These are phyloP conservation scores for Rhododendron kiyosumense DNA, from an alignment of 148 eudicot species.

Conservation along the genomic window DNA sequence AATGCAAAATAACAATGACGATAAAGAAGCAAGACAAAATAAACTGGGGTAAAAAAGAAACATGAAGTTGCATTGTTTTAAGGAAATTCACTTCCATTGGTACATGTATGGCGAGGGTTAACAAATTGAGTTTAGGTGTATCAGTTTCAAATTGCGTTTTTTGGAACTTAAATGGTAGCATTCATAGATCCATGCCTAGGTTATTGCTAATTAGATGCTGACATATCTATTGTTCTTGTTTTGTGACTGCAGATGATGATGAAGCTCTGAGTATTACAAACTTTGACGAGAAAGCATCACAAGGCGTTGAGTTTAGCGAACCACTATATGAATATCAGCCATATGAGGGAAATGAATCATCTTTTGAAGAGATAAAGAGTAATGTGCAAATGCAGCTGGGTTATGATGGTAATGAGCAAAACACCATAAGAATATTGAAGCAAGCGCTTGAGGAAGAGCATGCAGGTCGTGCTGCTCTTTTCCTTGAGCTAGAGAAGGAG, in stretches of 20 bases:
- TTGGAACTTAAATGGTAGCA: background rate
- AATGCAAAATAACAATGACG: background rate
- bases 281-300: slow-evolving; percentile 21
- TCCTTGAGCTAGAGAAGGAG: slow-evolving; percentile 84
- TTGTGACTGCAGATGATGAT: slow-evolving; percentile 28
- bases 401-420: slow-evolving; percentile 33
- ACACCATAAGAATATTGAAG: slow-evolving; percentile 44
- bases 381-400: slow-evolving; percentile 14
- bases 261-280: slow-evolving; percentile 13
- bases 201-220: background rate
- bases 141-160: background rate
- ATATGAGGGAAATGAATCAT: slow-evolving; percentile 13
- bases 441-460: slow-evolving; percentile 67
- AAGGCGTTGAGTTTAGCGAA: slow-evolving; percentile 23
- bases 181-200: background rate
- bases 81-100: background rate
- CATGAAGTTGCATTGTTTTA: background rate
- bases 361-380: slow-evolving; percentile 23
- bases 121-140: background rate
- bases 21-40: background rate
- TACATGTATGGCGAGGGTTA: background rate
- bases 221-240: background rate
- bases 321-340: slow-evolving; percentile 27
- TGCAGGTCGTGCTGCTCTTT: slow-evolving; percentile 59
- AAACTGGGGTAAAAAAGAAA: background rate